Conservation (phyloP, 345 rosid species). For the Anacardium occidentale region DNA sequence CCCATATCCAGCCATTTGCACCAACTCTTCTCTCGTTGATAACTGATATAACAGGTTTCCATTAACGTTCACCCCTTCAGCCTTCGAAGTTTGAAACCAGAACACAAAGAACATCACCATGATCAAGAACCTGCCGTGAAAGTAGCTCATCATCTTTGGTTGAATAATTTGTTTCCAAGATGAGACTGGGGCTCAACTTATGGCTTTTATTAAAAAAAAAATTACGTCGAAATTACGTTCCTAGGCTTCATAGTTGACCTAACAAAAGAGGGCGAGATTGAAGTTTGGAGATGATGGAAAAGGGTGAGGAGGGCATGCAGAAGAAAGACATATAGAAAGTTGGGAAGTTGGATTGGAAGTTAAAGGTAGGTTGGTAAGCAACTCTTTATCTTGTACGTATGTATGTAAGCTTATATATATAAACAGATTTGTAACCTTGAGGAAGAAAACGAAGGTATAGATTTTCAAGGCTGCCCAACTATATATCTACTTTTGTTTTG, state of each 20-base stretch:
- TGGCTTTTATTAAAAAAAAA: conserved; percentile 16
- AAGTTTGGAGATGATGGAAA: not conserved
- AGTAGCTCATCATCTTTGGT: conserved; percentile 50
- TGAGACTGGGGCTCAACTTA: not conserved
- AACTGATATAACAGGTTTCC: conserved; percentile 6
- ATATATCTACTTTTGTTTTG: not conserved
- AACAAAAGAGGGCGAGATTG: not conserved
- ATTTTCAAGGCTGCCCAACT: conserved; percentile 39
- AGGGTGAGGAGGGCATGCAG: not conserved
- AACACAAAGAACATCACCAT: conserved; percentile 11
- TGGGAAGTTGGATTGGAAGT: conserved; percentile 33
- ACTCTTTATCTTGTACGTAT: conserved; percentile 26
- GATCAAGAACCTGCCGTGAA: conserved; percentile 19
- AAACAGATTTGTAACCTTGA: not conserved
- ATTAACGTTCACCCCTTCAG: conserved; percentile 6
- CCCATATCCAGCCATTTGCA: conserved; percentile 64
- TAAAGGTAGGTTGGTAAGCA: conserved; percentile 45
- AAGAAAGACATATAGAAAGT: not conserved
- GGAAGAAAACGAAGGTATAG: not conserved
- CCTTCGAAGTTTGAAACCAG: conserved; percentile 14
- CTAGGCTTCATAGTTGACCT: conserved; percentile 13
- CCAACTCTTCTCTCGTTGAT: conserved; percentile 54
- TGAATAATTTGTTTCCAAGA: not conserved
- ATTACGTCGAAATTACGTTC: not conserved
- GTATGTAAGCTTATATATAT: not conserved